These are phyloP conservation scores for Lizonia empirigonia DNA, from an alignment of 2,329 filamentous ascomycete genomes.

Conservation along the genomic window DNA sequence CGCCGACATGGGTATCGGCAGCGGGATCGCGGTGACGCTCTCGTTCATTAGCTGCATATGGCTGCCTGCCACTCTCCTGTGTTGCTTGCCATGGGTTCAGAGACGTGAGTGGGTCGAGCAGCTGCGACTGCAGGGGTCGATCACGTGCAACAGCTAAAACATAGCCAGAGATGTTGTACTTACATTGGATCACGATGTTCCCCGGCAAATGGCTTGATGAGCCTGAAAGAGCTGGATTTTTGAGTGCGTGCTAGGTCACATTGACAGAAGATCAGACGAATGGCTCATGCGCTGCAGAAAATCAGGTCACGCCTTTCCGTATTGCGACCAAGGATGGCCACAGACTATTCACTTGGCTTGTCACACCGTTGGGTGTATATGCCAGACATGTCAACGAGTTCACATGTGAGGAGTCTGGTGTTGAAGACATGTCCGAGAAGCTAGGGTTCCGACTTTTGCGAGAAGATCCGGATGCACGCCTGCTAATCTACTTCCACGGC, in stretches of 20 bases:
- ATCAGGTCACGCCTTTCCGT: conserved; percentile 85
- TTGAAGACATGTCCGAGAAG: conserved; percentile 55
- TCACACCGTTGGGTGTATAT: conserved; percentile 79
- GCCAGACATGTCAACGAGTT: conserved; percentile 69
- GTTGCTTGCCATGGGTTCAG: conserved; percentile 47
- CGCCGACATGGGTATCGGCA: conserved; percentile 13
- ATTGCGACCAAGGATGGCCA: conserved; percentile 76
- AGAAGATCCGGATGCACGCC: conserved; percentile 57
- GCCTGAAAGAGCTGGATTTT: conserved; percentile 46
- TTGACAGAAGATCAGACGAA: not conserved
- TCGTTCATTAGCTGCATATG: conserved; percentile 42
- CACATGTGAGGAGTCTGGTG: conserved; percentile 54
- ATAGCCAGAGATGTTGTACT: conserved; percentile 41
- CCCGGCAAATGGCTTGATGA: conserved; percentile 45
- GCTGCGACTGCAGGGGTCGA: not conserved
- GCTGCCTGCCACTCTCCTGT: conserved; percentile 42
- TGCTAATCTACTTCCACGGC: conserved; percentile 61
- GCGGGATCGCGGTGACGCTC: conserved; percentile 18
- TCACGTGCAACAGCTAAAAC: conserved; percentile 6
- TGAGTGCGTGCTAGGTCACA: conserved; percentile 32
- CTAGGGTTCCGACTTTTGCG: conserved; percentile 58
- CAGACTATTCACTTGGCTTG: conserved; percentile 86
- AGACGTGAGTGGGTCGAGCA: conserved; percentile 34
- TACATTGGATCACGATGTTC: conserved; percentile 44
- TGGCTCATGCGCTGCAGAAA: conserved; percentile 59